Evolutionary conservation across 345 rosid genomes (phyloP).

Genomic region (Salix arbutifolia): DNA sequence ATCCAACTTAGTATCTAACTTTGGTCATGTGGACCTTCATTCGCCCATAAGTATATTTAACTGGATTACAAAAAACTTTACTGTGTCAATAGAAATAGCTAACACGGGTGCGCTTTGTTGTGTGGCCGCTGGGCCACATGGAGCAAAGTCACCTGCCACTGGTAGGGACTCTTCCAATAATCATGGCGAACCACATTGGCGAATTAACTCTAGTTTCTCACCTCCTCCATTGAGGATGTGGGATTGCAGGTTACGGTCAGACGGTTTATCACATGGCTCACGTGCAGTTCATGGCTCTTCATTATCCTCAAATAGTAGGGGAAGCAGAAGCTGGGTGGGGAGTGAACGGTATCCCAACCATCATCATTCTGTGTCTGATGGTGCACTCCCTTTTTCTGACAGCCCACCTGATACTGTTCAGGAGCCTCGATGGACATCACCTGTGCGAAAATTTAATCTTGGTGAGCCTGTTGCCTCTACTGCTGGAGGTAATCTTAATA

Average conservation of each 20-base stretch:
- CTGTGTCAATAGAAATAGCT: constrained; percentile 46
- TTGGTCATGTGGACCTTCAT: constrained; percentile 16
- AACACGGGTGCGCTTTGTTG: constrained; percentile 97
- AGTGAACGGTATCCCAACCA: constrained; percentile 41
- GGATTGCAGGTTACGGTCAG: constrained; percentile 59
- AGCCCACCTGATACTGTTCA: constrained; percentile 52
- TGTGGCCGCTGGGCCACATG: constrained; percentile 96
- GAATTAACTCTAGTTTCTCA: constrained; percentile 72
- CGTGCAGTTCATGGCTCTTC: constrained; percentile 41
- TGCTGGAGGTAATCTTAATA: constrained; percentile 38
- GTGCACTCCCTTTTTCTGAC: constrained; percentile 50
- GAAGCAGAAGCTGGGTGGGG: constrained; percentile 51
- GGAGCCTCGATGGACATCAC: constrained; percentile 59
- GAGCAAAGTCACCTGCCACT: constrained; percentile 43
- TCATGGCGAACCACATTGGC: constrained; percentile 58
- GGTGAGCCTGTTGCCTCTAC: constrained; percentile 41
- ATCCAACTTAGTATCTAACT: constrained; percentile 4
- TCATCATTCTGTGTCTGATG: constrained; percentile 69
- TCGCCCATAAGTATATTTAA: constrained; percentile 4
- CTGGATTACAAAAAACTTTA: constrained; percentile 18
- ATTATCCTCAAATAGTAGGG: constrained; percentile 38
- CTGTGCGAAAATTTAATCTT: constrained; percentile 36
- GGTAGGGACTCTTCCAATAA: constrained; percentile 39
- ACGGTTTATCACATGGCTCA: constrained; percentile 39
- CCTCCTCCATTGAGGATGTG: constrained; percentile 64